Evolutionary conservation across 306 rosid species (phyloP).

Genomic region (Ormosia emarginata): DNA sequence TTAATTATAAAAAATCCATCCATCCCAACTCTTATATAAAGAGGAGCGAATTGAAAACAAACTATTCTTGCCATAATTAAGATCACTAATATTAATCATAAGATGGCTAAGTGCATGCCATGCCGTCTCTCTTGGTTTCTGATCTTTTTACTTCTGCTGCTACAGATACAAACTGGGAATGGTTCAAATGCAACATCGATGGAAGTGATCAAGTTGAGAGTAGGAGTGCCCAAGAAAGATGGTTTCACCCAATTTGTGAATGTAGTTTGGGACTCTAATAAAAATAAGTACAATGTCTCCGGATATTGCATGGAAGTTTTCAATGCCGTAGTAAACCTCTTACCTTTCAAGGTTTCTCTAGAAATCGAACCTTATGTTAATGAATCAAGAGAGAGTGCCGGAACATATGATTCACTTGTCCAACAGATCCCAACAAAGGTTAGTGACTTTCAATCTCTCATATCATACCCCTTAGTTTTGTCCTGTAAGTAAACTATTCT

Average conservation of each 20-base stretch:
- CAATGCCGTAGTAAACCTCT: not conserved
- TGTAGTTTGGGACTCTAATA: not conserved
- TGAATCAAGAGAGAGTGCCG: not conserved
- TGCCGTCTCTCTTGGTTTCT: not conserved
- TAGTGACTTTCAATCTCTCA: not conserved
- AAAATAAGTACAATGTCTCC: not conserved
- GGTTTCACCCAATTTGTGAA: slow-evolving; percentile 32
- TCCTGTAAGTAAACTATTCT: not conserved
- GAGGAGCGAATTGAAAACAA: not conserved
- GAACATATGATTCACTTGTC: slow-evolving; percentile 26
- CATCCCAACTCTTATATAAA: not conserved
- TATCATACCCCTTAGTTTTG: no score
- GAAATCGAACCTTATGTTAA: slow-evolving; percentile 7
- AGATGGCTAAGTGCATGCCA: not conserved
- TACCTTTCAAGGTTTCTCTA: slow-evolving; percentile 22
- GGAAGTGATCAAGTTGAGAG: not conserved
- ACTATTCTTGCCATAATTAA: not conserved
- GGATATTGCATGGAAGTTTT: slow-evolving; percentile 41
- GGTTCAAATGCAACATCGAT: not conserved
- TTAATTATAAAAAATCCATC: not conserved
- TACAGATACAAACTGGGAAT: not conserved
- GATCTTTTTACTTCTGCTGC: not conserved
- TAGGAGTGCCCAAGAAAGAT: slow-evolving; percentile 30
- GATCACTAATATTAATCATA: not conserved
- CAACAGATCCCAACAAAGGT: slow-evolving; percentile 25